A percentile compares a stretch with the other conserved stretches of the same genome.
Evolutionary conservation across 257 asterid genomes (phyloP).

Genomic region (Solanum sejunctum): DNA sequence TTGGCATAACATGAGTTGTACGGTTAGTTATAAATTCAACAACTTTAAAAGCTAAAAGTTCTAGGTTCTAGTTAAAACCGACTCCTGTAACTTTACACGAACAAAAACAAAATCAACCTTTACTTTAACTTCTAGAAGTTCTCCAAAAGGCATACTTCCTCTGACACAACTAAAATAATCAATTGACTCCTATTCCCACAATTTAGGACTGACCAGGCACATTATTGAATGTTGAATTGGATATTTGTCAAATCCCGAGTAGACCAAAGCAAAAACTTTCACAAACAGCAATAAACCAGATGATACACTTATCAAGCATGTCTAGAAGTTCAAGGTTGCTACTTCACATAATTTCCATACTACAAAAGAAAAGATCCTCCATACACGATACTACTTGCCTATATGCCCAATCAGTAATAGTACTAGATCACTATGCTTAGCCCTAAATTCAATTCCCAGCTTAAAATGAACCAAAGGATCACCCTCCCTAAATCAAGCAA

Average conservation of each 20-base stretch:
- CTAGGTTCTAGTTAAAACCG: neutral
- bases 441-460: neutral
- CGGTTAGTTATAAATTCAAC: neutral
- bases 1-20: neutral
- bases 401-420: neutral
- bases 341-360: neutral
- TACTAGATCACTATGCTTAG: neutral
- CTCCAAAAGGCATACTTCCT: neutral
- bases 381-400: neutral
- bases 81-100: neutral
- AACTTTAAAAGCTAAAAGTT: neutral
- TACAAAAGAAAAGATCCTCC: neutral
- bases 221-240: neutral
- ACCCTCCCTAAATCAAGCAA: neutral
- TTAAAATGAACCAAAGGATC: neutral
- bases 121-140: neutral
- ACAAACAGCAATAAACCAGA: neutral
- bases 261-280: neutral
- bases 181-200: neutral
- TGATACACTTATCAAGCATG: neutral
- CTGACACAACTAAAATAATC: neutral
- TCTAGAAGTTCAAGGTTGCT: neutral
- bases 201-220: neutral
- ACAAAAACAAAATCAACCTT: neutral
- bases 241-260: neutral